Conservation (phyloP, 345 rosid species). For the Noccaea bulbosa region DNA sequence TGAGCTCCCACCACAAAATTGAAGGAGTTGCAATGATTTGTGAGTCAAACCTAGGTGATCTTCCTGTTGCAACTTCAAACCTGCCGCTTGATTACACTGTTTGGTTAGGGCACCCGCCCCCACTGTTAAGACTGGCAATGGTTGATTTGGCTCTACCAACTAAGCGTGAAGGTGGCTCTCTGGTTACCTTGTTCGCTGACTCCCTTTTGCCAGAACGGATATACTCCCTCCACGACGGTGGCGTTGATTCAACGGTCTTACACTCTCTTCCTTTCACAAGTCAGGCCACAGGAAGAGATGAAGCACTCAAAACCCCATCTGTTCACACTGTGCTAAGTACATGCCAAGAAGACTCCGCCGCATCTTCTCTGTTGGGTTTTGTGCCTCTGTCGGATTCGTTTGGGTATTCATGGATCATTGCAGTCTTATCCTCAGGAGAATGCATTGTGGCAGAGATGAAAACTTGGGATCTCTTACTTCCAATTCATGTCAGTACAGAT, state of each 20-base stretch:
- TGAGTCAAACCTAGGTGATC: slow-evolving; percentile 59
- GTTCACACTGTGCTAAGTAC: slow-evolving; percentile 88
- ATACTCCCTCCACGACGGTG: slow-evolving; percentile 76
- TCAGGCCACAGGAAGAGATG: slow-evolving; percentile 75
- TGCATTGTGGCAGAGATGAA: slow-evolving; percentile 90
- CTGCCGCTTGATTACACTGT: slow-evolving; percentile 64
- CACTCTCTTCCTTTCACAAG: slow-evolving; percentile 95
- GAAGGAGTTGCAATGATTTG: slow-evolving; percentile 92
- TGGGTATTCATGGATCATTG: slow-evolving; percentile 92
- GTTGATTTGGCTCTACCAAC: slow-evolving; percentile 90
- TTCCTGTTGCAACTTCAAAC: slow-evolving; percentile 58
- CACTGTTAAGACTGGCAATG: slow-evolving; percentile 81
- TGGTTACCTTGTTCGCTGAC: slow-evolving; percentile 64
- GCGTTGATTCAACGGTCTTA: slow-evolving; percentile 82
- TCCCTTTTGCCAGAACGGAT: slow-evolving; percentile 86
- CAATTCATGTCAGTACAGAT: slow-evolving; percentile 58
- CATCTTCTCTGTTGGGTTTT: slow-evolving; percentile 66
- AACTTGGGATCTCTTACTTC: slow-evolving; percentile 80
- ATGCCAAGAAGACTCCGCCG: slow-evolving; percentile 67
- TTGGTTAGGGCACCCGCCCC: slow-evolving; percentile 93
- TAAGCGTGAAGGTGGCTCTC: slow-evolving; percentile 51
- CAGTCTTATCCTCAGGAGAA: slow-evolving; percentile 63
- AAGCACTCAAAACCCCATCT: slow-evolving; percentile 69
- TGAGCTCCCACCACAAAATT: slow-evolving; percentile 58
- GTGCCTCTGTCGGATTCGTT: slow-evolving; percentile 77